These are phyloP conservation scores for Adansonia gregorii DNA, from an alignment of 441 rosid species.

Conservation along the genomic window DNA sequence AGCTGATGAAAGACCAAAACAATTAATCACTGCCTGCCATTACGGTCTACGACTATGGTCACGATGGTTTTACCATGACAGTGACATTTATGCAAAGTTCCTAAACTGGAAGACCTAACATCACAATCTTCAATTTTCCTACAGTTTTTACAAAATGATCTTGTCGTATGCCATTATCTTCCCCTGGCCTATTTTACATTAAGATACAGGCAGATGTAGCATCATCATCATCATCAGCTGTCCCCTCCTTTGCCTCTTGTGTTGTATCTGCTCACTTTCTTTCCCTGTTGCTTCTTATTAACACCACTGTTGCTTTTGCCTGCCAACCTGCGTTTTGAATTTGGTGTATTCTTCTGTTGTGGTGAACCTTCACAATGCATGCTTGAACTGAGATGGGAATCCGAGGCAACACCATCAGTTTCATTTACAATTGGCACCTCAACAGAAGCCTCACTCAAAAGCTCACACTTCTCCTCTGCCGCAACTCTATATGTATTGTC, in stretches of 20 bases:
- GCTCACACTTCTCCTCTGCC: slow-evolving; percentile 34
- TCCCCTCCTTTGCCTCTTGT: slow-evolving; percentile 58
- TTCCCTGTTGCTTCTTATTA: slow-evolving; percentile 46
- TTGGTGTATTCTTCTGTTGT: slow-evolving; percentile 36
- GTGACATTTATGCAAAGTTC: no score
- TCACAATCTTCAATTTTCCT: slow-evolving; percentile 10
- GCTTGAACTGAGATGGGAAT: slow-evolving; percentile 60
- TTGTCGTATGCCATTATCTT: not conserved
- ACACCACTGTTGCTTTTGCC: slow-evolving; percentile 35
- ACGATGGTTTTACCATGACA: no score
- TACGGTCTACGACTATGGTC: no score
- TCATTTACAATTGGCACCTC: slow-evolving; percentile 46
- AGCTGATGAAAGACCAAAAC: not conserved
- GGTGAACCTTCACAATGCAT: slow-evolving; percentile 47
- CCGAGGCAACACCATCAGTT: slow-evolving; percentile 38
- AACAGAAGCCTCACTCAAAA: slow-evolving; percentile 44
- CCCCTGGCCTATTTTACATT: slow-evolving; percentile 37
- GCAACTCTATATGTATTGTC: slow-evolving; percentile 26
- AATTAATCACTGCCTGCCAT: not conserved
- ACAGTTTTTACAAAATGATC: slow-evolving; percentile 23
- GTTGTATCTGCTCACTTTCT: slow-evolving; percentile 41
- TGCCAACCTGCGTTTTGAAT: slow-evolving; percentile 36
- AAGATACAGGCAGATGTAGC: slow-evolving; percentile 3
- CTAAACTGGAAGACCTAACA: not conserved
- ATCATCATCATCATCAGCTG: slow-evolving; percentile 30